Percentiles rank a stretch among this genome's conserved stretches.
Evolutionary conservation across 352 stramenopile genomes (phyloP).

Genomic region (Peronospora belbahrii): DNA sequence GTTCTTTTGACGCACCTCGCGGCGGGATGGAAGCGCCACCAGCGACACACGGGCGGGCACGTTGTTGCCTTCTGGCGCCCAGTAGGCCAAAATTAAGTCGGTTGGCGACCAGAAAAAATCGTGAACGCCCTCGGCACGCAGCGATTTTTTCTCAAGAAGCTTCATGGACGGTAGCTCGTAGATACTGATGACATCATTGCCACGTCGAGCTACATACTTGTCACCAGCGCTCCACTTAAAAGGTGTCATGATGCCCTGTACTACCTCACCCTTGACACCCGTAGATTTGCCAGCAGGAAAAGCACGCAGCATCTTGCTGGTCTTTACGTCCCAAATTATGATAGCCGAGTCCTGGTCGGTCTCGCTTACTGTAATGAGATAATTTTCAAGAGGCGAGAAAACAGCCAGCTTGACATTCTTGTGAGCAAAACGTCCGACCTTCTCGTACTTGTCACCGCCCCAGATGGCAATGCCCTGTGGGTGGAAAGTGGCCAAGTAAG

Average conservation of each 20-base stretch:
- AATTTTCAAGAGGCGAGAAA: slow-evolving; percentile 95
- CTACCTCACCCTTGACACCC: slow-evolving; percentile 59
- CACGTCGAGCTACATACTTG: slow-evolving; percentile 92
- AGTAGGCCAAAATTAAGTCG: slow-evolving; percentile 93
- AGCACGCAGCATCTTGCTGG: slow-evolving; percentile 73
- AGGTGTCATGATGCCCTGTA: slow-evolving; percentile 71
- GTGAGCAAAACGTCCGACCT: slow-evolving; percentile 94
- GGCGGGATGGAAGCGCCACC: slow-evolving; percentile 91
- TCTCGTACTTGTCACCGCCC: slow-evolving; percentile 95
- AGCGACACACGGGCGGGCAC: slow-evolving; percentile 95
- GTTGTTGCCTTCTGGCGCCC: slow-evolving; percentile 92
- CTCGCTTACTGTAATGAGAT: slow-evolving; percentile 95
- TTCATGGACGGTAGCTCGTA: slow-evolving; percentile 96
- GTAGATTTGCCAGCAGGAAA: slow-evolving; percentile 79
- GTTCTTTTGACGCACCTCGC: slow-evolving; percentile 96
- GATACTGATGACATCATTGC: slow-evolving; percentile 88
- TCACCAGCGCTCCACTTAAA: slow-evolving; percentile 97
- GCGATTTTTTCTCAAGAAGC: slow-evolving; percentile 96
- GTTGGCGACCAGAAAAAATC: slow-evolving; percentile 98
- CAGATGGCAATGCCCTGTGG: slow-evolving; percentile 95
- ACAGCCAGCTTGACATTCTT: slow-evolving; percentile 91
- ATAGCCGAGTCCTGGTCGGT: slow-evolving; percentile 90
- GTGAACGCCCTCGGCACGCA: slow-evolving; percentile 90
- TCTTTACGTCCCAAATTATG: slow-evolving; percentile 95
- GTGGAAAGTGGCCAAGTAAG: slow-evolving; percentile 97